Evolutionary conservation across 2,329 filamentous ascomycete genomes (phyloP), one percentile per base, ranked within the genome.

Genomic region (Nemania abortiva): DNA sequence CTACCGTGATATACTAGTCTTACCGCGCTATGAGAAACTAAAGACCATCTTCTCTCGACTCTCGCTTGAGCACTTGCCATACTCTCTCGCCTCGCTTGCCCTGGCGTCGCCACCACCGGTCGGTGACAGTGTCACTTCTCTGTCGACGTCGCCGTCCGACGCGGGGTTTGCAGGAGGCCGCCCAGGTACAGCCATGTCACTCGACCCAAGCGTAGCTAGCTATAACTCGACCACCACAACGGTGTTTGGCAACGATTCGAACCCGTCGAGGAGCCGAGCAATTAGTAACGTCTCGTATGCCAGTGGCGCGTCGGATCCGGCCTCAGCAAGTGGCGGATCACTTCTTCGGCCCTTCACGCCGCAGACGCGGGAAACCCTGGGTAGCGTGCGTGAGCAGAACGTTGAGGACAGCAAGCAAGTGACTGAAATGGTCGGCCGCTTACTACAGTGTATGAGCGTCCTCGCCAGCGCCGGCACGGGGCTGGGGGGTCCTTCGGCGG

Each of bases 381-480:
- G 78, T 63, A 84, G 82, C 69, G 78, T 86, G 57, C 84, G 85
- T 65, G 86, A 90, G 76, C 87, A 89, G 75, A 89, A 89, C 76
- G 82, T 89, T 15, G 88, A 91, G 78, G 88, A 92, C 76, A 91
- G 89, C 57, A 88, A 93, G 78, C 90, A 96, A 77, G 90, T 98
- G 63, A 97, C 96, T 0, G 95, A 98, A 74, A 97, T 95, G 74
- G 95, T 98, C 0, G 96, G 94, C 0, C 87, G 95, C 59, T 97
- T 99, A 93, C 84, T 99, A 71, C 96, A 99, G 83, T 99, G 96
- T 80, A 91, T 98, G 81, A 95, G 92, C 78, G 94, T 99, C 7
- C 85, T 99, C 24, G 92, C 93, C 2, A 91, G 90, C 70, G 88
- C 97, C 13, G 91, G 84, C 22, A 71, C 70, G 7, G 66, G 87